Percentiles rank a stretch among this genome's conserved stretches.
Evolutionary conservation across 805 yeast species (phyloP).

Genomic region (Zygosaccharomyces rouxii): DNA sequence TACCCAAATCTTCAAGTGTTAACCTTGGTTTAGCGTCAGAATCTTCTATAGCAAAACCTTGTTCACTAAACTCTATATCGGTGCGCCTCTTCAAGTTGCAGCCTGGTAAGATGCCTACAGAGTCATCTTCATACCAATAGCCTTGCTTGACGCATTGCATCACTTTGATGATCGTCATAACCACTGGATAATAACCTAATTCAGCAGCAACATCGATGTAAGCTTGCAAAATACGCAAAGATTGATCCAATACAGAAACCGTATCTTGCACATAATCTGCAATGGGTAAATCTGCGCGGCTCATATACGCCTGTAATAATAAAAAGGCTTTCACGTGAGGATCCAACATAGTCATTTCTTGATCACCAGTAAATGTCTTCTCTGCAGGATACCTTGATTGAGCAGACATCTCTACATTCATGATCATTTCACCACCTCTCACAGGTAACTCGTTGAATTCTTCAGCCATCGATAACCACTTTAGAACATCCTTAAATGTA

Average conservation of each 20-base stretch:
- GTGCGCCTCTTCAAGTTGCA: slow-evolving; percentile 34
- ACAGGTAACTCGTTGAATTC: slow-evolving; percentile 89
- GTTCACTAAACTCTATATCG: slow-evolving; percentile 18
- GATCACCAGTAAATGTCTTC: slow-evolving; percentile 55
- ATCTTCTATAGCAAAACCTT: slow-evolving; percentile 17
- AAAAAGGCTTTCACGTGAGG: slow-evolving; percentile 76
- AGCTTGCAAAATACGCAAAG: slow-evolving; percentile 90
- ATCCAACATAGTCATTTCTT: slow-evolving; percentile 72
- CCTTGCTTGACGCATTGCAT: slow-evolving; percentile 90
- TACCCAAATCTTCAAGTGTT: slow-evolving; percentile 43
- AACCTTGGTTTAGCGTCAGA: slow-evolving; percentile 9
- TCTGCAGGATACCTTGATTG: slow-evolving; percentile 60
- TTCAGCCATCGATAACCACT: slow-evolving; percentile 48
- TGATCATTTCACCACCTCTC: slow-evolving; percentile 85
- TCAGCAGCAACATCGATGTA: slow-evolving; percentile 87
- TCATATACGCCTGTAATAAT: slow-evolving; percentile 77
- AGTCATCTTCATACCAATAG: slow-evolving; percentile 77
- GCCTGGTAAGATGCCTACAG: slow-evolving; percentile 45
- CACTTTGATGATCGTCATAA: slow-evolving; percentile 54
- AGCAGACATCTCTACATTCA: slow-evolving; percentile 78
- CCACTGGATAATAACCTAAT: slow-evolving; percentile 63
- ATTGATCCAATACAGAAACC: slow-evolving; percentile 86
- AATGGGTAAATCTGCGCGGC: slow-evolving; percentile 79
- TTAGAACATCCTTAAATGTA: slow-evolving; percentile 44
- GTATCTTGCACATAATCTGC: slow-evolving; percentile 96